phyloP scores from a whole-genome alignment of 495 filamentous ascomycete species.

The Penicillium goetzii region DNA sequence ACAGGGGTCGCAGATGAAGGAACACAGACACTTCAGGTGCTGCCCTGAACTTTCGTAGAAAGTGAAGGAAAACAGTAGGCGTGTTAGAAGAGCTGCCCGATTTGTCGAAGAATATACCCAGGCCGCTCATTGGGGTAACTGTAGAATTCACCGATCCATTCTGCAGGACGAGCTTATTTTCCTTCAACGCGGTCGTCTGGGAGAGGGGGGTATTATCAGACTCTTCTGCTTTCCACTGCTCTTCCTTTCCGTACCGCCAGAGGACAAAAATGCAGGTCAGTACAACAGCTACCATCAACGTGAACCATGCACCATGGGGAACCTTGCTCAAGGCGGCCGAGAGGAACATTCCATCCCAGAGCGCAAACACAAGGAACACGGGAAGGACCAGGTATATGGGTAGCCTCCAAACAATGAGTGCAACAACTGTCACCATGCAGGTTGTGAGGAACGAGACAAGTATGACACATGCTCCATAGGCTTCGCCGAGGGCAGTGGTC shows the following conservation, averaged over 20 bases:
- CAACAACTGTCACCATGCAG: conserved; percentile 67
- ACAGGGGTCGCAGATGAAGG: conserved; percentile 62
- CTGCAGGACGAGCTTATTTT: background rate
- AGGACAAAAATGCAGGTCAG: conserved; percentile 63
- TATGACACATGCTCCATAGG: conserved; percentile 68
- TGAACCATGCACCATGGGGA: conserved; percentile 75
- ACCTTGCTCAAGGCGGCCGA: conserved; percentile 69
- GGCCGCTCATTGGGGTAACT: conserved; percentile 51
- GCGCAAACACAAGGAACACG: conserved; percentile 63
- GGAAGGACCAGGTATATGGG: conserved; percentile 57
- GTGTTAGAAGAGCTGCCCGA: conserved; percentile 48
- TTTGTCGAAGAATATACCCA: conserved; percentile 70
- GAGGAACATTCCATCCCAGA: conserved; percentile 66
- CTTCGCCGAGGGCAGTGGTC: conserved; percentile 50
- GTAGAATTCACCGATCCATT: background rate
- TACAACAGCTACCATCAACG: conserved; percentile 59
- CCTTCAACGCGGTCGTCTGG: conserved; percentile 40
- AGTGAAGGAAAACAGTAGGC: conserved; percentile 64
- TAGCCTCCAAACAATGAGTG: conserved; percentile 67
- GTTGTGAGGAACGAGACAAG: conserved; percentile 75
- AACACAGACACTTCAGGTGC: conserved; percentile 61
- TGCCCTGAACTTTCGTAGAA: conserved; percentile 62
- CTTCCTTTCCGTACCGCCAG: conserved; percentile 74
- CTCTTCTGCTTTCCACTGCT: conserved; percentile 69
- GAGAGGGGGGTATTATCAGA: conserved; percentile 54